Base-by-base conservation (phyloP, 1,284 basidiomycete species). In the Ganoderma sinense region DNA sequence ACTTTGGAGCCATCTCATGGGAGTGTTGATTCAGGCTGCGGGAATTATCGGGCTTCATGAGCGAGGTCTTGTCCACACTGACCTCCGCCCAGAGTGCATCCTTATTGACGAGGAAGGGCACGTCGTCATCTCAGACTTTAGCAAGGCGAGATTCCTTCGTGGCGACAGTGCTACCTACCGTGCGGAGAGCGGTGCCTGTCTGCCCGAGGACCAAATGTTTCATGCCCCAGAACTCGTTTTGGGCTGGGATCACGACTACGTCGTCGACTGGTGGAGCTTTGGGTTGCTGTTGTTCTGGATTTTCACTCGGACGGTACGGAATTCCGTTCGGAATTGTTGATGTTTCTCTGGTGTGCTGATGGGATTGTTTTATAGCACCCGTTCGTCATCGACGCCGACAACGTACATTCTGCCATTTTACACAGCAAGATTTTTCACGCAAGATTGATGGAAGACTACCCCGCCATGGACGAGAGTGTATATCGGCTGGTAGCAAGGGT, bases 231-330 rank as follows among this genome's bases (percentile, higher is more conserved):
- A 94, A 75, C 83, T 94, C 4, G 82, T 95, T 31, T 84, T 93
- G 39, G 89, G 92, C 0, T 89, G 91, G 84, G 83, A 87, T 14
- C 92, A 94, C 76, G 89, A 91, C 64, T 89, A 87, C 70, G 86
- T 89, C 14, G 92, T 93, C n/a, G 95, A 97, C 78, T 91, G 90
- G 82, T 97, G 94, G 94, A 87, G 88, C 1, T 89, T 95, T 69
- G 95, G 94, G 0, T 86, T 92, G 74, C 84, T 96, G 75, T 78
- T 96, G 16, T 90, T 89, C 75, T 93, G 91, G 77, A 89, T 94
- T 84, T 80, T 89, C 58, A 85, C 85, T 26, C 90, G 89, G 36
- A 82, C 81, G 75, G 90, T 91, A 66, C 31, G 70, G 36, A 31
- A 33, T 13, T 2, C 18, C 2, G 29, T 68, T 18, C 7, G 14